Percentiles rank a stretch among this genome's conserved stretches.
phyloP scores from a whole-genome alignment of 306 rosid species.

The Medicago lupulina region DNA sequence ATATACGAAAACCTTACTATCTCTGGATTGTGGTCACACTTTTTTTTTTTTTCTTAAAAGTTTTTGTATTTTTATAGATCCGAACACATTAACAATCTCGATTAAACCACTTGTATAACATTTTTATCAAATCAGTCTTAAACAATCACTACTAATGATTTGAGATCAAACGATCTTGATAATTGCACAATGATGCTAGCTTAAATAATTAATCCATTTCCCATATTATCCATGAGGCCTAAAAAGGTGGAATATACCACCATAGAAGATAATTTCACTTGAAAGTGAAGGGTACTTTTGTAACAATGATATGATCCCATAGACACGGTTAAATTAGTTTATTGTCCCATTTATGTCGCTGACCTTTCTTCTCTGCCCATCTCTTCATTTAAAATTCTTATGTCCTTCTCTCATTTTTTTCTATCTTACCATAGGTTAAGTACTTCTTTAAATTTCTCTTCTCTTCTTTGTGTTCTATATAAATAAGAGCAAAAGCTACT shows the following conservation, averaged over 20 bases:
- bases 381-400: slow-evolving; percentile 56
- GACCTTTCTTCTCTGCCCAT: slow-evolving; percentile 74
- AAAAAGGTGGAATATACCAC: slow-evolving; percentile 21
- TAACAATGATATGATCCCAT: slow-evolving; percentile 36
- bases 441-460: background rate
- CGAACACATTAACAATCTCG: too few relatives aligned
- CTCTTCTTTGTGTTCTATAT: slow-evolving; percentile 40
- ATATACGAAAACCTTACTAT: too few relatives aligned
- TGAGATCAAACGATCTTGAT: background rate
- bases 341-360: slow-evolving; percentile 72
- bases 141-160: too few relatives aligned
- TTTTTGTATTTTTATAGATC: too few relatives aligned
- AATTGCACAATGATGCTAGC: too few relatives aligned
- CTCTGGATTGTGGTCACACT: too few relatives aligned
- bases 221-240: background rate
- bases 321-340: slow-evolving; percentile 47
- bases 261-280: slow-evolving; percentile 9
- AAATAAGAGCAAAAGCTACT: slow-evolving; percentile 49
- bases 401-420: slow-evolving; percentile 35
- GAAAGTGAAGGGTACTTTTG: slow-evolving; percentile 57
- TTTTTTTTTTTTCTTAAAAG: too few relatives aligned
- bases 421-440: slow-evolving; percentile 30
- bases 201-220: too few relatives aligned
- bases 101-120: too few relatives aligned
- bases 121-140: background rate